Percentiles rank a stretch among this genome's conserved stretches.
phyloP scores from a whole-genome alignment of 129 eudicot species.

The Ambrosia artemisiifolia region DNA sequence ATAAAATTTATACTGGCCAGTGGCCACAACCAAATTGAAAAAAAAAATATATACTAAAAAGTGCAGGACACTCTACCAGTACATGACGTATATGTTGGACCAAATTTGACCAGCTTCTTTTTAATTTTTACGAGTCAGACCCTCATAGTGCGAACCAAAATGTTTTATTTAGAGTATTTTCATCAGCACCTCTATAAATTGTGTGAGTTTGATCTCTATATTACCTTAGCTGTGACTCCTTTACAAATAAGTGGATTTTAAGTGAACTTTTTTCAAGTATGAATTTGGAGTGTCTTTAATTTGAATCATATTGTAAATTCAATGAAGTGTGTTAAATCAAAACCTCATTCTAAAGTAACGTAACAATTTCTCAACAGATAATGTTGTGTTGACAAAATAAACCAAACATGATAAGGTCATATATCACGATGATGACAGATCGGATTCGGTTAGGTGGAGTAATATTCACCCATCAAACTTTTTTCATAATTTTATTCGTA shows the following conservation, averaged over 20 bases:
- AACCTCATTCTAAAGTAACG: neutral
- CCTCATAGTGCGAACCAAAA: too few relatives aligned
- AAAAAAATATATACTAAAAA: neutral
- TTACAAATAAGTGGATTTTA: too few relatives aligned
- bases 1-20: too few relatives aligned
- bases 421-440: neutral
- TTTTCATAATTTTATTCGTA: too few relatives aligned
- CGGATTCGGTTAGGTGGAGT: neutral
- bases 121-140: neutral
- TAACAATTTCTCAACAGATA: neutral
- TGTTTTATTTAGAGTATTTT: too few relatives aligned
- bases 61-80: slow-evolving; percentile 17
- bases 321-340: neutral
- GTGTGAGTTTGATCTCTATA: too few relatives aligned
- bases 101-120: slow-evolving; percentile 15
- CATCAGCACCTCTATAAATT: too few relatives aligned
- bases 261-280: too few relatives aligned
- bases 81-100: slow-evolving; percentile 20
- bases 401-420: neutral
- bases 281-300: too few relatives aligned
- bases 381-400: neutral
- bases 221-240: too few relatives aligned
- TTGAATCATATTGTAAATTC: neutral
- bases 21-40: too few relatives aligned
- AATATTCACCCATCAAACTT: too few relatives aligned